These are phyloP conservation scores for Globisporangium apiculatum DNA, from an alignment of 352 stramenopile species.

Conservation along the genomic window DNA sequence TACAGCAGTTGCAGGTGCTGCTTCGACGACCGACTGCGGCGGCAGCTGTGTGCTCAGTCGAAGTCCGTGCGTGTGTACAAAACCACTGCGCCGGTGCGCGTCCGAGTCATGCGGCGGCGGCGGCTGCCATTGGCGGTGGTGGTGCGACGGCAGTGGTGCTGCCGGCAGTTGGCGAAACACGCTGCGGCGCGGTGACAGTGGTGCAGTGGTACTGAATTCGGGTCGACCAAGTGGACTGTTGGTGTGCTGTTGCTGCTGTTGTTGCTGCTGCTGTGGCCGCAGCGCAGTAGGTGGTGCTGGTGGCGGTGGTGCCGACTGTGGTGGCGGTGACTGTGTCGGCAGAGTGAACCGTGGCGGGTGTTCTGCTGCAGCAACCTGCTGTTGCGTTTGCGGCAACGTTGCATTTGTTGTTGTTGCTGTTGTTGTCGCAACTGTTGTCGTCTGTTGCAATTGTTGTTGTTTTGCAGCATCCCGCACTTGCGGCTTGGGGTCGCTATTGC, in stretches of 20 bases:
- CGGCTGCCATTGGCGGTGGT: not conserved
- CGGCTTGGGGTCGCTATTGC: conserved; percentile 1
- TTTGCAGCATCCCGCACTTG: too few species aligned
- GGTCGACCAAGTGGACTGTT: conserved; percentile 2
- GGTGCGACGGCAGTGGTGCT: not conserved
- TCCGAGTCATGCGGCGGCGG: conserved; percentile 4
- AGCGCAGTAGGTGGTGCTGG: not conserved
- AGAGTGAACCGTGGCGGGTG: too few species aligned
- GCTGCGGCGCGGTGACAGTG: conserved; percentile 14
- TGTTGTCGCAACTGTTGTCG: too few species aligned
- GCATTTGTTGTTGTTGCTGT: too few species aligned
- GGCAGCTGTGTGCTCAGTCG: conserved; percentile 4
- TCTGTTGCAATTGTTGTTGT: too few species aligned
- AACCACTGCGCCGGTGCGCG: conserved; percentile 5
- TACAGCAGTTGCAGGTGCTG: not conserved
- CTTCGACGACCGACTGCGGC: not conserved
- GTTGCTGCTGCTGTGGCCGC: conserved; percentile 7
- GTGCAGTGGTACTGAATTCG: conserved; percentile 5
- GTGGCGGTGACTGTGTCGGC: too few species aligned
- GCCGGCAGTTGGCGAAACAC: conserved; percentile 9
- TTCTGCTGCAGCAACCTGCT: not conserved
- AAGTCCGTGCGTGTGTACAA: conserved; percentile 1
- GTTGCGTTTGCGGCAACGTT: not conserved
- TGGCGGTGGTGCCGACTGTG: not conserved
- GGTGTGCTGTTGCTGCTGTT: conserved; percentile 6